Evolutionary conservation across 1,284 basidiomycete genomes (phyloP).

Genomic region (Chiua sp.): DNA sequence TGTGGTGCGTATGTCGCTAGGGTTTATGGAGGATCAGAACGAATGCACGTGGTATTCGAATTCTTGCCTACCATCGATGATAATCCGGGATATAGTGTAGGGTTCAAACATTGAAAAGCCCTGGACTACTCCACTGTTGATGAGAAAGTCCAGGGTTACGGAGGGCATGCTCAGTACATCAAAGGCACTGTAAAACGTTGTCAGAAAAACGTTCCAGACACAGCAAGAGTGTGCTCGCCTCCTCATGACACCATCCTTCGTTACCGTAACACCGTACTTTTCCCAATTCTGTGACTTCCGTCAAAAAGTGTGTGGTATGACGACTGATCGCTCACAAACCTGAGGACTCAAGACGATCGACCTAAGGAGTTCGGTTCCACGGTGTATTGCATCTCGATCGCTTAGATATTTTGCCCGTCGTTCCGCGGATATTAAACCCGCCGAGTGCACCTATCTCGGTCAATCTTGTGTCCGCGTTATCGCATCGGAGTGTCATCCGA

Average conservation of each 20-base stretch:
- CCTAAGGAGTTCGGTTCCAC: slow-evolving; percentile 57
- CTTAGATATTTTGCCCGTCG: slow-evolving; percentile 64
- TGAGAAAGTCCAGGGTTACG: slow-evolving; percentile 54
- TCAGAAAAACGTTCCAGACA: background rate
- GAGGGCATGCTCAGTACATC: slow-evolving; percentile 75
- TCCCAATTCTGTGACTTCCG: slow-evolving; percentile 58
- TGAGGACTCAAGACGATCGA: slow-evolving; percentile 61
- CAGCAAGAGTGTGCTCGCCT: slow-evolving; percentile 47
- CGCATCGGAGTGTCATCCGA: slow-evolving; percentile 83
- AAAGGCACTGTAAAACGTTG: slow-evolving; percentile 58
- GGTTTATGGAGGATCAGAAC: slow-evolving; percentile 2
- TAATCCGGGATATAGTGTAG: slow-evolving; percentile 62
- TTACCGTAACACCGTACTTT: slow-evolving; percentile 57
- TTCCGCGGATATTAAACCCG: slow-evolving; percentile 64
- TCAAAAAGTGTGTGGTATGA: background rate
- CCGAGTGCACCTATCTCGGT: slow-evolving; percentile 70
- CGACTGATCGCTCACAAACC: slow-evolving; percentile 38
- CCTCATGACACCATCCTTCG: slow-evolving; percentile 62
- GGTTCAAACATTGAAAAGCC: slow-evolving; percentile 58
- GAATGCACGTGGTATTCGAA: background rate
- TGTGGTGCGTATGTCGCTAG: slow-evolving; percentile 58
- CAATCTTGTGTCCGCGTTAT: slow-evolving; percentile 86
- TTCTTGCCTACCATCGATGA: slow-evolving; percentile 64
- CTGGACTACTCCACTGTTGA: slow-evolving; percentile 51
- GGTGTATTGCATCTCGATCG: slow-evolving; percentile 56